Base-by-base conservation (phyloP, 306 rosid species). In the Cicer bijugum region DNA sequence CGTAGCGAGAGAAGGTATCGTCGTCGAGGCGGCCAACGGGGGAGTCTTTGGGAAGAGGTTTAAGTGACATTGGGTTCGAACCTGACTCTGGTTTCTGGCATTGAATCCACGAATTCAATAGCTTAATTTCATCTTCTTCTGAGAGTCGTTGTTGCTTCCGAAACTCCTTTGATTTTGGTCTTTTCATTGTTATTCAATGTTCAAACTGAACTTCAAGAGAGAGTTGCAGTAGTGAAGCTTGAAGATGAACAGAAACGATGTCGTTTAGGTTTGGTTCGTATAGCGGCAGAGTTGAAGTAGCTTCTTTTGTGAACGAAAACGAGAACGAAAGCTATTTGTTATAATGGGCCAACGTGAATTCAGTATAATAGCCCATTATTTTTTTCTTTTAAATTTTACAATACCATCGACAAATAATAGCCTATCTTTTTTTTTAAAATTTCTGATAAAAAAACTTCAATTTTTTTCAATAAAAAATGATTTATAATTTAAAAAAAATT, bases 51-150 rank as follows among this genome's bases (percentile, higher is more conserved):
- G 78, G 82, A 7, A 90, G 84, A 6, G 82, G 88, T 23, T 88
- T 78, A 0, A 88, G 83, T 4, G 92, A 84, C 83, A 90, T 78
- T 12, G 96, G 92, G 71, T 86, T 86, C 4, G 89, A 81, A 73
- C 90, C 89, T 0, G 92, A 69, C 33, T 86, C 90, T 3, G 89
- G 89, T 72, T 88, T 69, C 74, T 84, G 89, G 2, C 66, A 58
- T 19, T 86, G 67, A 58, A 88, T 84, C 96, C 92, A 88, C 69
- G 89, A 81, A 11, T 81, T 53, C 68, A 90, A 82, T 0, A 82
- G 86, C 40, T 77, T 12, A 6, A 86, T 88, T 74, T 88, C 88
- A 17, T 78, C 68, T n/a, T 72, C 80, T 53, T 88, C 90, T 0
- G 81, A 80, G 10, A 84, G 11, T 8, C 79, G 78, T 61, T 69